Base-by-base conservation (phyloP, 2,329 filamentous ascomycete genomes). In the Talaromyces sp. region DNA sequence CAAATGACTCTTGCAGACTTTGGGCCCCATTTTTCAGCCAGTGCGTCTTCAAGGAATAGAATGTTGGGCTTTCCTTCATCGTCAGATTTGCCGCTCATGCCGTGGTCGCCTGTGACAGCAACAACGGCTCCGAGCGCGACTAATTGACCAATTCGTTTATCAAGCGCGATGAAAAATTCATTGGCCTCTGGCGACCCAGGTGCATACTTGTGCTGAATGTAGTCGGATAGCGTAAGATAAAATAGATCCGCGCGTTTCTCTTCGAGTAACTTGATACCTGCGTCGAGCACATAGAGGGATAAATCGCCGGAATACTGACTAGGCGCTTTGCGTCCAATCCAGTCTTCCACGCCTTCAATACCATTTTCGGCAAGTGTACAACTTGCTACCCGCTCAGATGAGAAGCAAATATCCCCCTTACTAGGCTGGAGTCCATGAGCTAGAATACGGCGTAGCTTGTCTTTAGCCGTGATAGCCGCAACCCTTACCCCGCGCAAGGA, bases 211-310 rank as follows among this genome's bases (percentile, higher is more conserved):
- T 82, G 79, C 68, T 81, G 80, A n/a, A 82, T 71, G 61, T 74
- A 82, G 67, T 82, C 79, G 3, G 80, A 81, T 1, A 82, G 69
- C 0, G 80, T 82, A 52, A 82, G 69, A 58, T 81, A 81, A 39
- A 80, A 71, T 31, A 81, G 63, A 61, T 81, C 79, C 0, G 78
- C 75, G 6, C 74, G 69, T 17, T 70, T 65, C 59, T 81, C 80
- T 50, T 78, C 68, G 4, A 82, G 69, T 7, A 81, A 64, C 64
- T 80, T 80, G 43, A 80, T 66, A 2, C 80, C 80, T 0, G 78
- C 78, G 62, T 81, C 79, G 4, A 82, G 73, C 2, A 81, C 80
- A 63, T 74, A 81, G 22, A 81, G 65, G 1, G 79, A 81, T 41
- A 82, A 67, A 19, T 80, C 78, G 1, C 75, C 79, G 1, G 78